phyloP scores from a whole-genome alignment of 441 rosid species.

The Rhodomyrtus psidioides region DNA sequence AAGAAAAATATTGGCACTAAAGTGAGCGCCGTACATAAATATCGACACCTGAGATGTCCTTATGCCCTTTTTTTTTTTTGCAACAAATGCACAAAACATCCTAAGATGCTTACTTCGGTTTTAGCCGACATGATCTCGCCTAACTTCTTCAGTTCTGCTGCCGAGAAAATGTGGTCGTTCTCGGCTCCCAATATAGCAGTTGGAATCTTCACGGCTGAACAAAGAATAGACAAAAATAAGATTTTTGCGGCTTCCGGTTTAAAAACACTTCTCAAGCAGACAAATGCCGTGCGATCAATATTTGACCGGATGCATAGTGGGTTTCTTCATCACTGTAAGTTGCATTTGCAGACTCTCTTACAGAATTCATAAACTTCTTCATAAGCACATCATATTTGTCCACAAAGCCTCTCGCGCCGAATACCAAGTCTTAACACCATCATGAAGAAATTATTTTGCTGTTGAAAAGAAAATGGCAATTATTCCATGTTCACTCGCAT shows the following conservation, averaged over 20 bases:
- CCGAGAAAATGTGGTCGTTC: background rate
- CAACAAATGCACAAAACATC: background rate
- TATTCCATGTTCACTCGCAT: background rate
- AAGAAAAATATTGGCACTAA: too few relatives aligned
- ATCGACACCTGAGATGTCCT: too few relatives aligned
- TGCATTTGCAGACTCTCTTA: background rate
- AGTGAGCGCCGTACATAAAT: too few relatives aligned
- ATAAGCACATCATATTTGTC: background rate
- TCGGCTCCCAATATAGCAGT: background rate
- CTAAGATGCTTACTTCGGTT: background rate
- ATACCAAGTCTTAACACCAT: background rate
- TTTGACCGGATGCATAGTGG: background rate
- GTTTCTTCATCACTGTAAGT: background rate
- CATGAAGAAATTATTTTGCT: background rate
- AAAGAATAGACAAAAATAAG: background rate
- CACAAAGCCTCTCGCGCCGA: background rate
- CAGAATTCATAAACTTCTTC: background rate
- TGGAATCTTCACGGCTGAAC: background rate
- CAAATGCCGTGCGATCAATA: background rate
- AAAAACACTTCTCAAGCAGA: background rate
- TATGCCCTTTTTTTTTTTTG: background rate
- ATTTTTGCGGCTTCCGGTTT: background rate
- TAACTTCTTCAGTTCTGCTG: background rate
- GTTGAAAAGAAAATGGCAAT: background rate
- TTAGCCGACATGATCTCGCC: background rate